Evolutionary conservation across 139 green algal genomes (phyloP).

Genomic region (Chlorella ohadii): DNA sequence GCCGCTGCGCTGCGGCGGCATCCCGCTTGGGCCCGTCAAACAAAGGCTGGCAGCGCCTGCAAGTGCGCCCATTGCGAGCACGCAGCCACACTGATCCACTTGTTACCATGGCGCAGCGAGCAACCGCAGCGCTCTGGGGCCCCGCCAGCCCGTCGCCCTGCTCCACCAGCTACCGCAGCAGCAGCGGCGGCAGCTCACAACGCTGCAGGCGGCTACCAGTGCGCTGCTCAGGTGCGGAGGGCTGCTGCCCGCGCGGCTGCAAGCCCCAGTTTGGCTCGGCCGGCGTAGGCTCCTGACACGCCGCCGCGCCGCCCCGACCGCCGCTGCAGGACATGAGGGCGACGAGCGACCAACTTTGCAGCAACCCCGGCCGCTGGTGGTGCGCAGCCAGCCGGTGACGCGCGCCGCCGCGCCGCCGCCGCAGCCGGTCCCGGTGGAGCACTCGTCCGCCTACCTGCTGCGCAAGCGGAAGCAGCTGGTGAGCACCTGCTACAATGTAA

Average conservation of each 20-base stretch:
- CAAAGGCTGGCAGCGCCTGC: too few relatives aligned
- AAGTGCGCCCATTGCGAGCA: too few relatives aligned
- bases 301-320: neutral
- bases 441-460: constrained; percentile 39
- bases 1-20: too few relatives aligned
- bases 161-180: constrained; percentile 5
- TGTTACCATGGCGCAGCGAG: too few relatives aligned
- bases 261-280: neutral
- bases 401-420: constrained; percentile 29
- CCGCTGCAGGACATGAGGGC: neutral
- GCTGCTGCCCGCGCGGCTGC: neutral
- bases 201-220: too few relatives aligned
- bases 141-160: neutral
- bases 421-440: constrained; percentile 35
- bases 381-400: constrained; percentile 7
- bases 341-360: neutral
- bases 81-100: too few relatives aligned
- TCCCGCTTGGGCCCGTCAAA: too few relatives aligned
- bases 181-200: neutral
- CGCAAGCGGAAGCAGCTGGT: constrained; percentile 13
- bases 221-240: constrained; percentile 23
- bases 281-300: neutral
- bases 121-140: too few relatives aligned
- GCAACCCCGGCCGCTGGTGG: constrained; percentile 11
- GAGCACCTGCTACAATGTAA: too few relatives aligned